Base-by-base conservation (phyloP, 495 filamentous ascomycete species). In the Staphylotrichum longicolle region DNA sequence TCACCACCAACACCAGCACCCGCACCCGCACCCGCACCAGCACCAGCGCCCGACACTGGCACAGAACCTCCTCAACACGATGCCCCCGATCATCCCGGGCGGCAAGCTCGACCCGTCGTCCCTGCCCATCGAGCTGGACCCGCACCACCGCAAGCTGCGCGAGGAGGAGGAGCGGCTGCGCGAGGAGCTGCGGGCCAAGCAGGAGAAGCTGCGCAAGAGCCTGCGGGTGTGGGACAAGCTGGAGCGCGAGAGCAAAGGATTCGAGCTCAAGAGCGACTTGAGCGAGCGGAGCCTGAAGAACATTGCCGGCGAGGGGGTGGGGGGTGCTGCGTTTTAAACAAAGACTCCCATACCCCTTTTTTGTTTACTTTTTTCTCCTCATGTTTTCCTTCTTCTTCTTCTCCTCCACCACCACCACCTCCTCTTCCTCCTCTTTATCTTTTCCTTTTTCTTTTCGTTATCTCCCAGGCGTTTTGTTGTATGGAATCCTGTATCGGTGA, bases 111-210 rank as follows among this genome's bases (percentile, higher is more conserved):
- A 80, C 39, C 69, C 70, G 35, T 52, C 71, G 2, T 63, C 75
- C 48, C 61, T 62, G 15, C 72, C 70, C 0, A 73, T 72, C n/a
- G 77, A 80, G 45, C 56, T 77, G 32, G 74, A 75, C 39, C 32
- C 64, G 15, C 78, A 79, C 51, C 68, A 68, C 12, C 65, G 64
- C 27, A 70, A 71, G 54, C 65, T 78, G 5, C 70, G 69, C 49
- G 78, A 80, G 39, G 79, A 82, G 27, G 79, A 80, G 57, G 78
- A 82, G 66, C 71, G 72, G 27, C 42, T 78, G 3, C 68, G 79
- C 3, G 73, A 78, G 44, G 78, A 80, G 48, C 63, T 79, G 44
- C 73, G 74, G 14, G 58, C 51, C 27, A 79, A 79, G 61, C 72
- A 82, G 60, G 79, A 80, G 20, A 75, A 74, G 60, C 60, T 82